Percentiles rank a stretch among this genome's conserved stretches.
phyloP scores from a whole-genome alignment of 2,329 filamentous ascomycete genomes.

The Talaromyces sp. region DNA sequence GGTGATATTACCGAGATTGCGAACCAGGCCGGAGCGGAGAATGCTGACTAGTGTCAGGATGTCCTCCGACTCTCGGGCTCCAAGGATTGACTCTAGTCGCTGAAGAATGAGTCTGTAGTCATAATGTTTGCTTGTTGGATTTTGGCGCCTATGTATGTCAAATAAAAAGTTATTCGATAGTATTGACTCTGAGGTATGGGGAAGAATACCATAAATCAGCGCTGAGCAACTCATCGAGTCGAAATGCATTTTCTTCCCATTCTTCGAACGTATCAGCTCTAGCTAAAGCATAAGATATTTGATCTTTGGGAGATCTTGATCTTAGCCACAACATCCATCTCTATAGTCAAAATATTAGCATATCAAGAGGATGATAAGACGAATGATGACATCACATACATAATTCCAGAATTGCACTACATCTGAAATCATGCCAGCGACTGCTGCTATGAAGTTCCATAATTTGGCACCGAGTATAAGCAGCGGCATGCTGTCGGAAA shows the following conservation, averaged over 20 bases:
- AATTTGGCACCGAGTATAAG: conserved; percentile 27
- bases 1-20: conserved; percentile 90
- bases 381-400: conserved; percentile 36
- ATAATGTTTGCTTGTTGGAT: conserved; percentile 75
- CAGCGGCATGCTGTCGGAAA: conserved; percentile 1
- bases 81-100: conserved; percentile 67
- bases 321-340: conserved; percentile 66
- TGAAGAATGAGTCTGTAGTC: conserved; percentile 81
- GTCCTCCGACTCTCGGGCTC: conserved; percentile 67
- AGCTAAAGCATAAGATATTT: conserved; percentile 63
- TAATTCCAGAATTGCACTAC: conserved; percentile 61
- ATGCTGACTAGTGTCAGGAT: conserved; percentile 73
- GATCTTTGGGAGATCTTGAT: conserved; percentile 60
- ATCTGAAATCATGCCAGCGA: conserved; percentile 60
- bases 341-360: conserved; percentile 29
- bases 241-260: conserved; percentile 79
- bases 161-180: not conserved
- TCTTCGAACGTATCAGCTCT: conserved; percentile 72
- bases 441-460: conserved; percentile 29
- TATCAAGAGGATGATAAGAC: not conserved
- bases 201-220: conserved; percentile 69
- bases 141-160: conserved; percentile 63
- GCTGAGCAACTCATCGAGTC: conserved; percentile 76
- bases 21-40: conserved; percentile 69
- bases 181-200: not conserved